phyloP scores from a whole-genome alignment of 1,284 basidiomycete species.

The Austroboletus novae-zelandiae region DNA sequence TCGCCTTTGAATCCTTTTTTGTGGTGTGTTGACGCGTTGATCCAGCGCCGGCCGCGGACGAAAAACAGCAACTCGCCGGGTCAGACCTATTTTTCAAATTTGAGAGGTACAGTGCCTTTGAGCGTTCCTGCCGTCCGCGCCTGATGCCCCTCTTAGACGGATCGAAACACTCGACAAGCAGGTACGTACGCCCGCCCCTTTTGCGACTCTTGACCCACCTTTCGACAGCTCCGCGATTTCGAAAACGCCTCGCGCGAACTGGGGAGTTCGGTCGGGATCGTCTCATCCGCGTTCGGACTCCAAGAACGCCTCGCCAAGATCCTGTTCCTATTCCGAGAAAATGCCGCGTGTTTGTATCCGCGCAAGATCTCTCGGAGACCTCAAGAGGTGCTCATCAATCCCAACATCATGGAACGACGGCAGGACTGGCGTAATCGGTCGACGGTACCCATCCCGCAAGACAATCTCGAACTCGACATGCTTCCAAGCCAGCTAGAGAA shows the following conservation, averaged over 20 bases:
- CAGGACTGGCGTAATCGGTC: conserved; percentile 22
- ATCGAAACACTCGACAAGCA: conserved; percentile 33
- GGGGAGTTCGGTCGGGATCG: conserved; percentile 34
- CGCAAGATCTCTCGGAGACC: conserved; percentile 26
- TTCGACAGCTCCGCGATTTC: conserved; percentile 30
- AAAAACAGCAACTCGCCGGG: conserved; percentile 24
- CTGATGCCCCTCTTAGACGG: conserved; percentile 16
- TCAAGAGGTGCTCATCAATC: conserved; percentile 26
- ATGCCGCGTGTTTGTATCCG: conserved; percentile 33
- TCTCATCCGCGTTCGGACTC: conserved; percentile 30
- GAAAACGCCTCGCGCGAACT: conserved; percentile 34
- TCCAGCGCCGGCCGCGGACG: conserved; percentile 23
- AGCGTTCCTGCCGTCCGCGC: neutral
- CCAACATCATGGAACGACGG: conserved; percentile 30
- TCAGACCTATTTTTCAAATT: conserved; percentile 25
- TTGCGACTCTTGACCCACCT: neutral
- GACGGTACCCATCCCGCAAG: conserved; percentile 12
- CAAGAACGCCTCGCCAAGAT: conserved; percentile 34
- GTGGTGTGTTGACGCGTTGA: neutral
- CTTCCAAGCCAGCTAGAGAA: conserved; percentile 38
- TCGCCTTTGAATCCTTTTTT: neutral
- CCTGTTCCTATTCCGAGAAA: conserved; percentile 34
- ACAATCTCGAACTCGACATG: conserved; percentile 28
- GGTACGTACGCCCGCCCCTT: conserved; percentile 12
- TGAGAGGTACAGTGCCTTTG: conserved; percentile 15